phyloP scores from a whole-genome alignment of 257 asterid genomes.

The Scutellaria minor region DNA sequence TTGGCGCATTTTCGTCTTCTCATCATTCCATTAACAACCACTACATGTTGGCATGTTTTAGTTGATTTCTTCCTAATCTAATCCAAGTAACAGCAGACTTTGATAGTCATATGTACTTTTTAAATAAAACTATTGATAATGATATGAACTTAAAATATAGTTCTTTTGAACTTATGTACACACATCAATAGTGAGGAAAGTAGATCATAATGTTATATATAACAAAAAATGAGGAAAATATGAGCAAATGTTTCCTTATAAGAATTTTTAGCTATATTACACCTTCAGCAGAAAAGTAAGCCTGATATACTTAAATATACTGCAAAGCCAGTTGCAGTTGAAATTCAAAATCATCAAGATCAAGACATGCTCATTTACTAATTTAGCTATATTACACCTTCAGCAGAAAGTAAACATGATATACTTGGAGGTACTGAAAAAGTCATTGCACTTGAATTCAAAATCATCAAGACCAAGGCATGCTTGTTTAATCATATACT shows the following conservation, averaged over 20 bases:
- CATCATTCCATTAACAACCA: neutral
- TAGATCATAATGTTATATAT: neutral
- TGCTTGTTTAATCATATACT: conserved; percentile 2
- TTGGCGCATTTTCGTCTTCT: neutral
- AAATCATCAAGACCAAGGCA: neutral
- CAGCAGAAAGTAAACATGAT: too few relatives aligned
- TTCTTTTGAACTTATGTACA: neutral
- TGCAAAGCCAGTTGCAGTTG: neutral
- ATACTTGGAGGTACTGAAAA: too few relatives aligned
- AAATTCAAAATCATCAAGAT: conserved; percentile 7
- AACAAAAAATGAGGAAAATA: neutral
- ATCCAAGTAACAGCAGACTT: neutral
- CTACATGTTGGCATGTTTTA: too few relatives aligned
- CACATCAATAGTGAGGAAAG: neutral
- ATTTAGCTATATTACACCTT: neutral
- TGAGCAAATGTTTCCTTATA: neutral
- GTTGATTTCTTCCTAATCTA: too few relatives aligned
- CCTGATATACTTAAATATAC: neutral
- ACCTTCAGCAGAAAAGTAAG: conserved; percentile 17
- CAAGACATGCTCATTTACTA: neutral
- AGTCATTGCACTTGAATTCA: too few relatives aligned
- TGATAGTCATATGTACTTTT: neutral
- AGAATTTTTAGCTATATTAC: neutral
- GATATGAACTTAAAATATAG: neutral
- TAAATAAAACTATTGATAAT: conserved; percentile 7